Percentiles rank a stretch among this genome's conserved stretches.
phyloP scores from a whole-genome alignment of 1,284 basidiomycete genomes.

The Trichosporon asahii region DNA sequence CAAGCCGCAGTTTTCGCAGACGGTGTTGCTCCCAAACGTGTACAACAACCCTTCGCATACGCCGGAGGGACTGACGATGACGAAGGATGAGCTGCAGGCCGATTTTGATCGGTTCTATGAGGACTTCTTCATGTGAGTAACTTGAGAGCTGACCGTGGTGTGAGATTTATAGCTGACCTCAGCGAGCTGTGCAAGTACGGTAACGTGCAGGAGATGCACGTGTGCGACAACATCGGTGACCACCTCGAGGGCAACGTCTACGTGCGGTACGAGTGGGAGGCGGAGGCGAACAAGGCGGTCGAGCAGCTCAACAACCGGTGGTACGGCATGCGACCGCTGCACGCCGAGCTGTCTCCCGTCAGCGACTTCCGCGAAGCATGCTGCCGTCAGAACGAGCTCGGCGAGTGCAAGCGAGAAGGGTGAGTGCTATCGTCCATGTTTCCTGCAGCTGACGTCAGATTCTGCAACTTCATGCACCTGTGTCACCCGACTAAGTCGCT shows the following conservation, averaged over 20 bases:
- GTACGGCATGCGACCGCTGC: conserved; percentile 96
- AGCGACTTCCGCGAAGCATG: conserved; percentile 99
- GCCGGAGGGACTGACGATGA: conserved; percentile 73
- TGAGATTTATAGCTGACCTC: background rate
- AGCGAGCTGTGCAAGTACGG: conserved; percentile 88
- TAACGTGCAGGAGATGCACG: conserved; percentile 90
- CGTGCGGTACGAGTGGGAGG: conserved; percentile 96
- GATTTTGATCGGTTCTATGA: conserved; percentile 98
- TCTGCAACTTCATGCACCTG: conserved; percentile 99
- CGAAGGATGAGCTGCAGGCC: conserved; percentile 69
- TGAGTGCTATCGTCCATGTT: conserved; percentile 31
- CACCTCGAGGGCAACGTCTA: conserved; percentile 99
- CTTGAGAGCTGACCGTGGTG: too few relatives aligned
- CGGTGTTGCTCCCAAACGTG: conserved; percentile 95
- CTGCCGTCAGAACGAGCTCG: conserved; percentile 96
- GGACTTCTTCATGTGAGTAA: conserved; percentile 70
- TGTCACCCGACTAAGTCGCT: conserved; percentile 78
- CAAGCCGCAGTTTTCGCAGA: conserved; percentile 93
- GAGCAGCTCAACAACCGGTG: conserved; percentile 92
- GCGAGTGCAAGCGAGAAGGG: conserved; percentile 91
- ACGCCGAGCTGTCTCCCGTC: conserved; percentile 96
- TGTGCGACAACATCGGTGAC: conserved; percentile 99
- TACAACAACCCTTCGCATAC: conserved; percentile 94
- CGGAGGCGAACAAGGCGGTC: conserved; percentile 90
- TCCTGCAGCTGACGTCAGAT: conserved; percentile 49